Conservation (phyloP, 768 basidiomycete species). For the Coprinopsis cinerea region DNA sequence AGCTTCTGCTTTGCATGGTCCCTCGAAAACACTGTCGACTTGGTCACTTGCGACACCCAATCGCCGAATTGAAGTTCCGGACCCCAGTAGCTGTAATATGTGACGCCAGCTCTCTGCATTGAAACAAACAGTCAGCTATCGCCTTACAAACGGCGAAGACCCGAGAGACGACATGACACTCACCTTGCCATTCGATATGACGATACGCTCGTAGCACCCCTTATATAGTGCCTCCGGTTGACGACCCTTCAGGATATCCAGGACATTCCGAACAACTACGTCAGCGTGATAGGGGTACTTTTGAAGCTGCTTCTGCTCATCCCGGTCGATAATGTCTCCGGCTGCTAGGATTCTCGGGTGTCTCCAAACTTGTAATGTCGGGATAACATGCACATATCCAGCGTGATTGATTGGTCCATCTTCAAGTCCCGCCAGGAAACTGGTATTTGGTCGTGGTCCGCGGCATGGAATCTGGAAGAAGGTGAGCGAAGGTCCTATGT, state of each 20-base stretch:
- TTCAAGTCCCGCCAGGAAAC: constrained; percentile 35
- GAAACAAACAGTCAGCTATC: background rate
- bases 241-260: constrained; percentile 13
- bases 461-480: constrained; percentile 51
- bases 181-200: constrained; percentile 55
- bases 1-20: background rate
- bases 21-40: constrained; percentile 27
- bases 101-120: constrained; percentile 33
- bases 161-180: constrained; percentile 2
- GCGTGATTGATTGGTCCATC: constrained; percentile 21
- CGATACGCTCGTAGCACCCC: constrained; percentile 46
- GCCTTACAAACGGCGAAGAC: background rate
- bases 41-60: constrained; percentile 35
- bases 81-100: constrained; percentile 42
- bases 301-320: constrained; percentile 33
- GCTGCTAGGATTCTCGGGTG: constrained; percentile 17
- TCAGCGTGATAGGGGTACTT: constrained; percentile 42
- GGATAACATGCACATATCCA: constrained; percentile 39
- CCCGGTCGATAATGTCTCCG: constrained; percentile 17
- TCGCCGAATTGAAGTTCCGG: constrained; percentile 35
- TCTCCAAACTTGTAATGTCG: constrained; percentile 27
- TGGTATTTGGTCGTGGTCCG: constrained; percentile 37
- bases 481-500: constrained; percentile 56
- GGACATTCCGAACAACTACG: constrained; percentile 30
- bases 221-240: constrained; percentile 34